A percentile compares a stretch with the other conserved stretches of the same genome.
Conservation (phyloP, 1,284 basidiomycete genomes). For the Puccinia novopanici region DNA sequence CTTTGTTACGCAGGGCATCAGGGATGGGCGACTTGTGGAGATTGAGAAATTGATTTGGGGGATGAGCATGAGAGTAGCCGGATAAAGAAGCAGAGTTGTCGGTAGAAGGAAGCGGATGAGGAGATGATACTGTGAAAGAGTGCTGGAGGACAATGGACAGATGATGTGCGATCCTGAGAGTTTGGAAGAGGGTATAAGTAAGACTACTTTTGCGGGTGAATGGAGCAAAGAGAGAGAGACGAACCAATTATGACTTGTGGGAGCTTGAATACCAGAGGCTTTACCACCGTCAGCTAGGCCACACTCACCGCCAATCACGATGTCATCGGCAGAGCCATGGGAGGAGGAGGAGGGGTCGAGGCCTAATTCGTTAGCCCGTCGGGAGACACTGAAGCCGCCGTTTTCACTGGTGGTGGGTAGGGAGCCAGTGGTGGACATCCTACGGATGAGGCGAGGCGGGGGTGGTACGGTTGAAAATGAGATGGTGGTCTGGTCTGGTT, state of each 20-base stretch:
- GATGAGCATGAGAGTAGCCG: constrained; percentile 12
- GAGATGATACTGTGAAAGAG: constrained; percentile 55
- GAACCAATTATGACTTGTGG: constrained; percentile 18
- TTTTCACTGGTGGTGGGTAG: neutral
- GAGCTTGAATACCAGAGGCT: constrained; percentile 23
- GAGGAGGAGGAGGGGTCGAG: constrained; percentile 1
- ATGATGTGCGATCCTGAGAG: constrained; percentile 56
- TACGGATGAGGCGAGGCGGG: constrained; percentile 3
- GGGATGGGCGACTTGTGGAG: constrained; percentile 9
- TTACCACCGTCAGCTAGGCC: constrained; percentile 35
- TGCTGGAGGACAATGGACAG: constrained; percentile 56
- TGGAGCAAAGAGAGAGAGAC: neutral
- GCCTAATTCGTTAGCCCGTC: constrained; percentile 11
- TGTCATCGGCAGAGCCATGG: neutral
- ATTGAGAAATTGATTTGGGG: constrained; percentile 21
- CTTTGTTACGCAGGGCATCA: constrained; percentile 12
- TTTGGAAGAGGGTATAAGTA: neutral
- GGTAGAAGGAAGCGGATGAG: constrained; percentile 45
- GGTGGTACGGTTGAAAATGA: neutral
- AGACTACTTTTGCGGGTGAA: neutral
- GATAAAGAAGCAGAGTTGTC: neutral
- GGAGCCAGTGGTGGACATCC: constrained; percentile 38
- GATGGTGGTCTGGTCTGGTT: neutral
- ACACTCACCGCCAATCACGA: constrained; percentile 41
- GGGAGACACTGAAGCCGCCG: neutral